Evolutionary conservation across 176 grass and related monocot genomes (phyloP).

Genomic region (Pontederia paniculata): DNA sequence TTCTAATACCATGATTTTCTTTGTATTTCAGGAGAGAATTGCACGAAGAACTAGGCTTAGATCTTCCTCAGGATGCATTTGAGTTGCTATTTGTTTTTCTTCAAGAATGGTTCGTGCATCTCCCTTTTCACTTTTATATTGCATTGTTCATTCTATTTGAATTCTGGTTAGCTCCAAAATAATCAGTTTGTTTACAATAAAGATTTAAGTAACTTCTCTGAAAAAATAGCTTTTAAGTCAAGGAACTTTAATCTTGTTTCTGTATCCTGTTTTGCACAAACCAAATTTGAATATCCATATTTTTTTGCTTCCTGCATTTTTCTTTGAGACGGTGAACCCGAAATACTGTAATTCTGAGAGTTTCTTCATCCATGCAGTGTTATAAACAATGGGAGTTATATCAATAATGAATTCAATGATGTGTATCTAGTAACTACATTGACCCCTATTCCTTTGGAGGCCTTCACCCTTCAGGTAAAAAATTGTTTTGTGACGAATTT

Average conservation of each 20-base stretch:
- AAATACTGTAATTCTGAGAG: background rate
- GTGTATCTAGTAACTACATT: constrained; percentile 90
- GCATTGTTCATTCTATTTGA: background rate
- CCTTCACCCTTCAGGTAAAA: constrained; percentile 76
- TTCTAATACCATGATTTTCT: background rate
- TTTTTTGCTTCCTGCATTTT: background rate
- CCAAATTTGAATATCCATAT: no score
- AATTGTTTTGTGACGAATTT: constrained; percentile 9
- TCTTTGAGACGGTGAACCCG: background rate
- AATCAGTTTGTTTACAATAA: background rate
- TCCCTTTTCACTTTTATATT: constrained; percentile 14
- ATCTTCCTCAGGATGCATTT: constrained; percentile 77
- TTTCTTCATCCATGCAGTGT: constrained; percentile 30
- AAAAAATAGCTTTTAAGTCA: no score
- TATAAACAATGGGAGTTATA: constrained; percentile 58
- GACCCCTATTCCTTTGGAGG: constrained; percentile 74
- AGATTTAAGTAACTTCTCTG: no score
- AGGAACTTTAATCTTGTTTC: no score
- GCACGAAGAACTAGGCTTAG: constrained; percentile 83
- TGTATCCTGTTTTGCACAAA: no score
- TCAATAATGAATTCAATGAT: constrained; percentile 85
- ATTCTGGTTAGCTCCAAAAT: background rate
- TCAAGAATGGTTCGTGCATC: constrained; percentile 55
- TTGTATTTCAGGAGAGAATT: constrained; percentile 69
- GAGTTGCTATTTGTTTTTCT: constrained; percentile 73